Evolutionary conservation across 2,329 filamentous ascomycete genomes (phyloP), one percentile per base, ranked within the genome.

Genomic region (Fusarium sambucinum): DNA sequence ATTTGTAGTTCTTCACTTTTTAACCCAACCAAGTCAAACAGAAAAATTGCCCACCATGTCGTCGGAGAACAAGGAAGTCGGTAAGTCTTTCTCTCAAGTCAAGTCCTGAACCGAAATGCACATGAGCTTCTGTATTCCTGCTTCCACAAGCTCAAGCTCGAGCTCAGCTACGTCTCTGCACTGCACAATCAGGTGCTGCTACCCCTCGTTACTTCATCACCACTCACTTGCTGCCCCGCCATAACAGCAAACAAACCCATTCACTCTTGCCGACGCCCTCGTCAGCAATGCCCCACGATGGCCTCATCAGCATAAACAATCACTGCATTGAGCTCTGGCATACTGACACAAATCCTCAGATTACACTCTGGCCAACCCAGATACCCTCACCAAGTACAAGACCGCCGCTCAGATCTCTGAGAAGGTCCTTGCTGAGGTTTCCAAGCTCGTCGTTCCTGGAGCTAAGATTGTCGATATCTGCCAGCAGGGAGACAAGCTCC

Each of bases 351-450:
- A 30, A n/a, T 35, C n/a, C 19, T 1, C 74, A 97, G 93, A 97
- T 80, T 94, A 96, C 85, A 88, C 92, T 73, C 89, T 97, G 81
- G 92, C 90, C 81, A 96, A 96, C 86, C 93, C 92, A 66, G 92
- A 96, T 80, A 97, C 94, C 76, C 88, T 99, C 76, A 98, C 96
- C 83, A 99, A 98, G 87, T 98, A 98, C 88, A 98, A 97, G 90
- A 94, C 92, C 72, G 96, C 96, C 59, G 95, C 92, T 69, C 87
- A 92, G 80, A 98, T 99, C 82, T 96, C 95, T 52, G 93, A 97
- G 81, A 97, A 95, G 85, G 95, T 97, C 74, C 89, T 99, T 73
- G 93, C 94, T 75, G 91, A 91, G 74, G 95, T 99, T 71, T 84
- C 87, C 63, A 85, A 87, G 79, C 84, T 90, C 68, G 89, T 93